phyloP scores from a whole-genome alignment of 805 yeast species.

The Candida oleophila region DNA sequence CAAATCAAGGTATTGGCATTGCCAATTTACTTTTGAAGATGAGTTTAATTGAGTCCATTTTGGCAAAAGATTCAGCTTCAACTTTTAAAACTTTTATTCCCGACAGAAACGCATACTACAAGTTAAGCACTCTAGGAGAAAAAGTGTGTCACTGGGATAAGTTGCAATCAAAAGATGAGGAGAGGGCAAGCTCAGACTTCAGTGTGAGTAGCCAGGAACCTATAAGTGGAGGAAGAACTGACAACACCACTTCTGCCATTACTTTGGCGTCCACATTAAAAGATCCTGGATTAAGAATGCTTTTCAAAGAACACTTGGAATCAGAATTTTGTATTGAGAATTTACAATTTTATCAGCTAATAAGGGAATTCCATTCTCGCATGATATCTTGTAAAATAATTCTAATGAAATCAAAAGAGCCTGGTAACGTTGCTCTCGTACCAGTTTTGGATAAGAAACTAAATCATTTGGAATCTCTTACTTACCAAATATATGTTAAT shows the following conservation, averaged over 20 bases:
- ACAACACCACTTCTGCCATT: neutral
- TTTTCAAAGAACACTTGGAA: constrained; percentile 66
- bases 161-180: constrained; percentile 3
- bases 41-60: constrained; percentile 48
- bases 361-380: constrained; percentile 51
- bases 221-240: no score
- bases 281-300: constrained; percentile 74
- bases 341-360: constrained; percentile 65
- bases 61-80: constrained; percentile 32
- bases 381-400: constrained; percentile 24
- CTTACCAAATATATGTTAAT: constrained; percentile 61
- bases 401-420: neutral
- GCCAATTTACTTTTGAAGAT: constrained; percentile 49
- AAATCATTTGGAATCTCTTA: constrained; percentile 49
- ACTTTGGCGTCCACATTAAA: constrained; percentile 44
- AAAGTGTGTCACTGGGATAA: constrained; percentile 34
- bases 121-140: constrained; percentile 43
- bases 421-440: neutral
- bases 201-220: neutral
- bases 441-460: neutral
- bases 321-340: constrained; percentile 72
- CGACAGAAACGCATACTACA: constrained; percentile 41
- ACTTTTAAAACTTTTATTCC: constrained; percentile 21
- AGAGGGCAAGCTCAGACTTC: neutral
- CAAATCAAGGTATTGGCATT: constrained; percentile 52